Evolutionary conservation across 768 basidiomycete species (phyloP).

Genomic region (Amanita molliuscula): DNA sequence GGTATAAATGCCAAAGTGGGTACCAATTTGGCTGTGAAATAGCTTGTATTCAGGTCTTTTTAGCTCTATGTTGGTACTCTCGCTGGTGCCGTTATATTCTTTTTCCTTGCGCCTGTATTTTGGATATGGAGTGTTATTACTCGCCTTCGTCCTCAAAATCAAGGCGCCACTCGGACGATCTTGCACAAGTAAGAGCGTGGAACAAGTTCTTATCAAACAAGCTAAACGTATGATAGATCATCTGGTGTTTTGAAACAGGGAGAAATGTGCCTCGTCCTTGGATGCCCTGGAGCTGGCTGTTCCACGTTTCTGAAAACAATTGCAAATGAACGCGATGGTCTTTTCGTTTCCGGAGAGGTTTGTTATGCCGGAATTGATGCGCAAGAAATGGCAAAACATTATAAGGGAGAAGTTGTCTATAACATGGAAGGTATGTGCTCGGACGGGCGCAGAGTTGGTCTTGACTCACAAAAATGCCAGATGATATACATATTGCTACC

Average conservation of each 20-base stretch:
- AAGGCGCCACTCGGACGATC: constrained; percentile 37
- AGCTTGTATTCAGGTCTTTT: neutral
- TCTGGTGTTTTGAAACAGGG: constrained; percentile 66
- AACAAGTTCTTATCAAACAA: neutral
- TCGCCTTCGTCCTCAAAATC: constrained; percentile 27
- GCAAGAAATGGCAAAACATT: constrained; percentile 63
- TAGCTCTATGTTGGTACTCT: constrained; percentile 54
- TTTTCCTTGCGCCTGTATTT: constrained; percentile 41
- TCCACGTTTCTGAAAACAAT: constrained; percentile 80
- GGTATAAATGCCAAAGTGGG: constrained; percentile 46
- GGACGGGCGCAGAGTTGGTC: constrained; percentile 26
- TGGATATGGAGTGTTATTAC: constrained; percentile 34
- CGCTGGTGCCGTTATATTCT: constrained; percentile 45
- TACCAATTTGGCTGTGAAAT: neutral
- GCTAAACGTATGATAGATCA: constrained; percentile 25
- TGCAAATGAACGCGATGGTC: constrained; percentile 67
- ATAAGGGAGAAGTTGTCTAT: constrained; percentile 74
- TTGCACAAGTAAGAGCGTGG: constrained; percentile 41
- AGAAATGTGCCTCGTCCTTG: constrained; percentile 82
- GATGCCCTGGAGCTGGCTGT: constrained; percentile 79
- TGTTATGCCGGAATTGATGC: constrained; percentile 74
- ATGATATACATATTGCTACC: constrained; percentile 76
- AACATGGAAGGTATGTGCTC: constrained; percentile 52
- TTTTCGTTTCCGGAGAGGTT: constrained; percentile 57
- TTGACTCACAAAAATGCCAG: constrained; percentile 21